A percentile compares a stretch with the other conserved stretches of the same genome.
Conservation (phyloP, 306 rosid species). For the Dryas octopetala region DNA sequence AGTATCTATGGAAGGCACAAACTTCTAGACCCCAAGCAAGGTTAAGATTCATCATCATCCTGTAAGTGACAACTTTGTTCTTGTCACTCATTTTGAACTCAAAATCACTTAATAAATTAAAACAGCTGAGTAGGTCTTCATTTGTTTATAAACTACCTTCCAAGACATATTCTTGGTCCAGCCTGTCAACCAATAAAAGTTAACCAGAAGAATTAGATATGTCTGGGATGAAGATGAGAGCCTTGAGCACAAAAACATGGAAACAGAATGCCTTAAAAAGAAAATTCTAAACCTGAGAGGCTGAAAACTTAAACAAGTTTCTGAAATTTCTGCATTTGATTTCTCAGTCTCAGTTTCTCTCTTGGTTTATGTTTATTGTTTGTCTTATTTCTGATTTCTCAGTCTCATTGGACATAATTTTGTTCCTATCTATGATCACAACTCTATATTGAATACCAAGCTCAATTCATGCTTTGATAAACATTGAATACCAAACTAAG, state of each 20-base stretch:
- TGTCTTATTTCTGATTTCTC: too few species aligned
- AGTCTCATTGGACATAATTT: conserved; percentile 26
- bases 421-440: neutral
- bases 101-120: conserved; percentile 44
- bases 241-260: too few species aligned
- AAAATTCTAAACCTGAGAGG: too few species aligned
- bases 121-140: conserved; percentile 71
- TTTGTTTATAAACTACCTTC: conserved; percentile 41
- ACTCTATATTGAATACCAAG: too few species aligned
- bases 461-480: too few species aligned
- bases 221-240: too few species aligned
- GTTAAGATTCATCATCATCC: conserved; percentile 82
- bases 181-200: neutral
- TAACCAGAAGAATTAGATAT: neutral
- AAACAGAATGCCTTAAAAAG: too few species aligned
- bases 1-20: conserved; percentile 40
- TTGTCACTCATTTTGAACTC: conserved; percentile 60
- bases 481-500: conserved; percentile 14
- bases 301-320: too few species aligned
- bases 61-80: conserved; percentile 54
- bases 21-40: conserved; percentile 73
- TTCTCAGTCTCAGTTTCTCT: too few species aligned
- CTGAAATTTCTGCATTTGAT: neutral
- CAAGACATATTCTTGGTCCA: too few species aligned
- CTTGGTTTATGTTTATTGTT: too few species aligned